Conservation (phyloP, 306 rosid genomes). For the Quercus gilva region DNA sequence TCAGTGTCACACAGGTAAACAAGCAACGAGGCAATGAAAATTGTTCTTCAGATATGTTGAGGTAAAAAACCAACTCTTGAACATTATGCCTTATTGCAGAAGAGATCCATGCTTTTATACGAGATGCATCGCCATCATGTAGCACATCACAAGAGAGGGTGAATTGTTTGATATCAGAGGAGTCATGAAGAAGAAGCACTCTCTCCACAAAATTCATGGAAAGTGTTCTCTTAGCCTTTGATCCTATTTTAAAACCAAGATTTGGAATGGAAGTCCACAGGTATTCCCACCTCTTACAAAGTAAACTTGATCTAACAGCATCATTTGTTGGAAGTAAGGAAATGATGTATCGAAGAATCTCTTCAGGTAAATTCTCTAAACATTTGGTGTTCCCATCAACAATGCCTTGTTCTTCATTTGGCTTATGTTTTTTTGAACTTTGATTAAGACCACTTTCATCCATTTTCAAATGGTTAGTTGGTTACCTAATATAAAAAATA, state of each 20-base stretch:
- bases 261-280: neutral
- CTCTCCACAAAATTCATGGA: neutral
- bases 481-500: too few relatives aligned
- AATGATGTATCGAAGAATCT: neutral
- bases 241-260: neutral
- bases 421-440: neutral
- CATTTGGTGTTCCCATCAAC: neutral
- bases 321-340: neutral
- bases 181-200: neutral
- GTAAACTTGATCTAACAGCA: neutral
- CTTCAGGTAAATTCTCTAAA: neutral
- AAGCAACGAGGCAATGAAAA: neutral
- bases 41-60: neutral
- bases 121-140: neutral
- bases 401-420: neutral
- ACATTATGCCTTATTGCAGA: neutral
- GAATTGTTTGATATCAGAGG: neutral
- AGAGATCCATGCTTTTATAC: neutral
- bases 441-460: neutral
- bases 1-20: neutral
- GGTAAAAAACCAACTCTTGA: fast-evolving
- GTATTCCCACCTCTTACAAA: neutral
- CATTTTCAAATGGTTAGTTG: neutral
- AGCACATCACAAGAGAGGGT: neutral
- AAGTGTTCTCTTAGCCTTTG: neutral